Conservation (phyloP, 2,329 filamentous ascomycete genomes). For the Sporothrix pallida region DNA sequence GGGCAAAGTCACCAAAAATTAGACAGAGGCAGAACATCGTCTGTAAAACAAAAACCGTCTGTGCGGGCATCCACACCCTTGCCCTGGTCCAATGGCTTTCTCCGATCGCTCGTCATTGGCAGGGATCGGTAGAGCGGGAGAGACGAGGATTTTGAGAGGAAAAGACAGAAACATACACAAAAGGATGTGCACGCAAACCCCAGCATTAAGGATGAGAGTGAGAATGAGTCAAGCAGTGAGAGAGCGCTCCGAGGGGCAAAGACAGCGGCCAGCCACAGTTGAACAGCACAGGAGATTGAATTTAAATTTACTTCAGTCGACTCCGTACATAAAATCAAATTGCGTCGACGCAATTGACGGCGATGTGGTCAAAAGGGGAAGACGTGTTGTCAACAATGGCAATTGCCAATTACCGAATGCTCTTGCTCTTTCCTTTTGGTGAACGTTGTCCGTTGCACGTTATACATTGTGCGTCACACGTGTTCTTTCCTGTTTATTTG, state of each 20-base stretch:
- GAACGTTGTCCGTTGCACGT: no score
- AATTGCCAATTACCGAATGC: background rate
- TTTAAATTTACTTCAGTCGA: no score
- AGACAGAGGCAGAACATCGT: background rate
- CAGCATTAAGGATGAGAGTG: background rate
- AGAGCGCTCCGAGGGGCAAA: background rate
- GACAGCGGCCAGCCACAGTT: background rate
- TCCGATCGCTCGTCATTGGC: conserved; percentile 24
- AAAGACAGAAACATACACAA: conserved; percentile 1
- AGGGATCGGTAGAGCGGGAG: background rate
- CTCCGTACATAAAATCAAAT: background rate
- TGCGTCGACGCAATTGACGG: background rate
- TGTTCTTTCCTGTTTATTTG: background rate
- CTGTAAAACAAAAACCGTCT: background rate
- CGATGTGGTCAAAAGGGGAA: background rate
- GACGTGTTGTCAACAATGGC: background rate
- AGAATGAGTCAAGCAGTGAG: background rate
- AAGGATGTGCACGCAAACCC: conserved; percentile 1
- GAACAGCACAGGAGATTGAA: background rate
- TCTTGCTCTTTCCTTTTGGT: background rate
- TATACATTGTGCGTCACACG: no score
- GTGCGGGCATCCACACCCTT: background rate
- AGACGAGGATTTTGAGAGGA: background rate
- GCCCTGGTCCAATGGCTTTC: conserved; percentile 15
- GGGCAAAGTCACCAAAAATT: background rate